phyloP scores from a whole-genome alignment of 2,329 filamentous ascomycete genomes.

The Alternaria sp. region DNA sequence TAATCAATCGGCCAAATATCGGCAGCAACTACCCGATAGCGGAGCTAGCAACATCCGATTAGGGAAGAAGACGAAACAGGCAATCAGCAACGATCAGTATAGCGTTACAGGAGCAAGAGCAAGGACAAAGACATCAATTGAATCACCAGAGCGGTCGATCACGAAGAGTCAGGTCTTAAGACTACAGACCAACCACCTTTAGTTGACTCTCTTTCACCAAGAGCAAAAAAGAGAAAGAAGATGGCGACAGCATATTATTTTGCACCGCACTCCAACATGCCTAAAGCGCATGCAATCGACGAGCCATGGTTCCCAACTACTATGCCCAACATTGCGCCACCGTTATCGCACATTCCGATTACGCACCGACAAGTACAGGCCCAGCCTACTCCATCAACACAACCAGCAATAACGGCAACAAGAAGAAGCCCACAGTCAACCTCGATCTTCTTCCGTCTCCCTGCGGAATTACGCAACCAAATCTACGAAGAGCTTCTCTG shows the following conservation, averaged over 20 bases:
- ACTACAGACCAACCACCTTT: neutral
- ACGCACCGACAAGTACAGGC: neutral
- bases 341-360: neutral
- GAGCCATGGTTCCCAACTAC: neutral
- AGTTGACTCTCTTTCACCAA: neutral
- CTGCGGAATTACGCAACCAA: conserved; percentile 68
- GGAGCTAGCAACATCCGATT: conserved; percentile 2
- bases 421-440: conserved; percentile 23
- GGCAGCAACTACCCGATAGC: neutral
- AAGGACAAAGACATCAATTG: neutral
- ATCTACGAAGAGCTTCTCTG: conserved; percentile 59
- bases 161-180: neutral
- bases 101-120: neutral
- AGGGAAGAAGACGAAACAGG: neutral
- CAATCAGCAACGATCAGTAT: conserved; percentile 2
- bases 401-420: conserved; percentile 7
- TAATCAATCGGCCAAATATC: neutral
- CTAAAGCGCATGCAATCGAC: conserved; percentile 6
- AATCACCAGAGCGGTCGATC: neutral
- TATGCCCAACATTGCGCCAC: neutral
- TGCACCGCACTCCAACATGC: conserved; percentile 33
- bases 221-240: neutral
- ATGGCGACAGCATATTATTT: conserved; percentile 35
- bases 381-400: conserved; percentile 1
- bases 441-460: conserved; percentile 56